Base-by-base conservation (phyloP, 768 basidiomycete species). In the Xanthoconium purpureum region DNA sequence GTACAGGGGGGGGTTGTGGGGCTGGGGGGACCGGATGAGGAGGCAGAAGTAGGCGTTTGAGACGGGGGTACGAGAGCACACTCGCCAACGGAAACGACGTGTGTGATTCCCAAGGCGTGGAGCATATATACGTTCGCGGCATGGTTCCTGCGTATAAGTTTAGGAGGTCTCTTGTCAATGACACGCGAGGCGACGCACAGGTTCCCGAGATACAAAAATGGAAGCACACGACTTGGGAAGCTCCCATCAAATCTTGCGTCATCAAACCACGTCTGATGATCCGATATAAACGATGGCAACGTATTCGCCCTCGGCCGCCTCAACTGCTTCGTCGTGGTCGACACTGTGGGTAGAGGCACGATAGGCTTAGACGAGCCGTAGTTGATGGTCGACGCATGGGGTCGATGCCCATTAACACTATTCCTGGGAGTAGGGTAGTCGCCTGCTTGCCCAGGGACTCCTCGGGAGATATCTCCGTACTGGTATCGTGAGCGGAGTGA, bases 21-120 rank as follows among this genome's bases (percentile, higher is more conserved):
- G 10, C 33, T 17, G 40, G 54, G 20, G 17, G 36, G 45, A 7
- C 38, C 29, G 40, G 49, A 20, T 12, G 30, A 12, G 37, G 52
- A 39, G 9, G 33, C 1, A 2, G 56, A 28, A 1, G 40, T 28
- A 45, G 60, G 50, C 2, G 78, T 74, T 62, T 82, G 77, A 4
- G 84, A 77, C 17, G 93, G 91, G 6, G 94, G 92, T 4, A 89
- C 78, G 24, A 97, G 83, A 12, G 95, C 91, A 58, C 92, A 94
- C 77, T 98, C 96, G 47, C 96, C 96, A 3, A 98, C 94, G 10
- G 91, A 94, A 30, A 98, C 94, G 59, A 98, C 94, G 68, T 98
- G 95, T 3, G 94, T 96, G 65, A 98, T 95, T 28, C 94, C 94
- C 15, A 98, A 82, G 4, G 93, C 92, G 64, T 94, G 90, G 3